These are phyloP conservation scores for Fomitopsis schrenkii DNA, from an alignment of 1,284 basidiomycete genomes.

Conservation along the genomic window DNA sequence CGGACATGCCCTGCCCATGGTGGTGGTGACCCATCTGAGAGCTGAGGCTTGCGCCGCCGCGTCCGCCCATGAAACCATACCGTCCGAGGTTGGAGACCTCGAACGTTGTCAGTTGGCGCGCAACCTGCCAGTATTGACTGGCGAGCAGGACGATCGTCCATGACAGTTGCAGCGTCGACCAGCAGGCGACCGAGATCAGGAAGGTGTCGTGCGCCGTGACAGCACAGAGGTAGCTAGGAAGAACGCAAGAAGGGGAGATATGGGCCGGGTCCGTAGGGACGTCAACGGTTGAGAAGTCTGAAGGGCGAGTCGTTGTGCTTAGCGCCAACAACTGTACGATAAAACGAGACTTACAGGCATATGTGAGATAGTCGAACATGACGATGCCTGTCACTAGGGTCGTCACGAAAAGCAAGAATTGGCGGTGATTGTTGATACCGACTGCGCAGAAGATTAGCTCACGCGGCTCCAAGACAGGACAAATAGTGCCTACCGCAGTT, in stretches of 20 bases:
- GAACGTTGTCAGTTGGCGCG: conserved; percentile 93
- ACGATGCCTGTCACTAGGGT: conserved; percentile 81
- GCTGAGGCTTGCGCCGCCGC: conserved; percentile 67
- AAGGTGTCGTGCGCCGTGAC: conserved; percentile 77
- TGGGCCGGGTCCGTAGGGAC: conserved; percentile 35
- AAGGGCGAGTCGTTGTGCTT: too few species aligned
- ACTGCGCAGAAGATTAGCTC: conserved; percentile 43
- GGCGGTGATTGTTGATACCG: conserved; percentile 92
- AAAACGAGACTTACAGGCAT: conserved; percentile 58
- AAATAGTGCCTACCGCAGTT: conserved; percentile 76
- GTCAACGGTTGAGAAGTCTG: conserved; percentile 48
- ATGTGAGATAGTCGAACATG: conserved; percentile 80
- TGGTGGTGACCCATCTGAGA: conserved; percentile 67
- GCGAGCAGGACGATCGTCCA: conserved; percentile 90
- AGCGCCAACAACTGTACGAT: too few species aligned
- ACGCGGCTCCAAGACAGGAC: neutral
- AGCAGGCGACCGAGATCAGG: conserved; percentile 75
- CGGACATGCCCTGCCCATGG: conserved; percentile 35
- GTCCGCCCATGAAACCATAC: conserved; percentile 96
- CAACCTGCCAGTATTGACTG: conserved; percentile 89
- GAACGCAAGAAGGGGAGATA: conserved; percentile 59
- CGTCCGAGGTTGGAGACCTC: conserved; percentile 95
- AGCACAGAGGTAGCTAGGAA: conserved; percentile 68
- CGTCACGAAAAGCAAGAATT: conserved; percentile 88
- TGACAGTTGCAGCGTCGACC: conserved; percentile 88